Evolutionary conservation across 257 asterid genomes (phyloP), one percentile per base, ranked within the genome.

Genomic region (Orobanche coerulescens): DNA sequence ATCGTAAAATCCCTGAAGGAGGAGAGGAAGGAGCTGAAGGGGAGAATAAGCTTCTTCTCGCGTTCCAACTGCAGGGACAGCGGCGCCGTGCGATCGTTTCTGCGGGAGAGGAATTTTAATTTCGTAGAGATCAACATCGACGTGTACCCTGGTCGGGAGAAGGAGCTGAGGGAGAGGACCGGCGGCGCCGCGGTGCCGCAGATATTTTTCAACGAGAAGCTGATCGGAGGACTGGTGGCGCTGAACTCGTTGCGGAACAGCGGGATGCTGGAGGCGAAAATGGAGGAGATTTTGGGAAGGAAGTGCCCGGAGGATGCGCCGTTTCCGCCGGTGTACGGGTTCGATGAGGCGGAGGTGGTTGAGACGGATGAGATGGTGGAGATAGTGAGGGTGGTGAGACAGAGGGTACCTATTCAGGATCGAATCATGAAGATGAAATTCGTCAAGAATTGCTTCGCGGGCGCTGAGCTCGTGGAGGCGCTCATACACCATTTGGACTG

Each of bases 231-330:
- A 0, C 42, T 92, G 23, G 95, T 86, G 56, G 97, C 73, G 31
- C 73, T 88, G 69, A 92, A 92, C 62, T 92, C 97, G 22, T 50
- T 92, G 68, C 71, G 98, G 57, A 92, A 86, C 60, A 68, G 97
- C 58, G 95, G 94, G 58, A 67, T 77, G 75, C 59, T 92, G 77
- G 95, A 86, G 34, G 75, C 74, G 28, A 92, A 81, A 71, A 18
- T 92, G 82, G 87, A 69, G 49, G 95, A 92, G 57, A 81, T 88
- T 73, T 14, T 88, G 79, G 74, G 79, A 49, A 76, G 75, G 5
- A 88, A 88, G 75, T 82, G 97, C 64, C 91, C 95, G 4, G 89
- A 78, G 30, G 93, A 82, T 18, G 98, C 95, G 0, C 97, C 97
- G 66, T 76, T 84, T 23, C 69, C 86, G 36, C 95, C 98, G 20